Percentiles rank a stretch among this genome's conserved stretches.
Conservation (phyloP, 2,329 filamentous ascomycete species). For the Tothia fuscella region DNA sequence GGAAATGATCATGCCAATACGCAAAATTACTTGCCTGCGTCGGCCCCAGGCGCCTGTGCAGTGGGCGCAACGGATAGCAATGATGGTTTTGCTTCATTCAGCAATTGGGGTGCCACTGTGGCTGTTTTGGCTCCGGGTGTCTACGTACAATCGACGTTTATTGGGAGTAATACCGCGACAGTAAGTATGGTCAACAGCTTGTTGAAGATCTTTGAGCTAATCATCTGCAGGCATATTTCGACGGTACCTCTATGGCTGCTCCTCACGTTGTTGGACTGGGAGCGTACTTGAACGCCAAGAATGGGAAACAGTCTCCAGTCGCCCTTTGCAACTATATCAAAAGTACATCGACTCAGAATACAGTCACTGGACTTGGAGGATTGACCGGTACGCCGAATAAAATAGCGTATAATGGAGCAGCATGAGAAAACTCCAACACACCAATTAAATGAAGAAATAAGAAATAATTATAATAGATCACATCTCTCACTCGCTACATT, state of each 20-base stretch:
- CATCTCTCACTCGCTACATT: no score
- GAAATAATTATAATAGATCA: no score
- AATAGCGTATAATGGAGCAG: slow-evolving; percentile 8
- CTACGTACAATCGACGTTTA: slow-evolving; percentile 3
- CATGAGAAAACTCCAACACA: no score
- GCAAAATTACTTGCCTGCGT: slow-evolving; percentile 7
- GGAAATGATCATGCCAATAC: slow-evolving; percentile 8
- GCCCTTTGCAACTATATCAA: slow-evolving; percentile 6
- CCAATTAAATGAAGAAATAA: no score
- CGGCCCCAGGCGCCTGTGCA: slow-evolving; percentile 8
- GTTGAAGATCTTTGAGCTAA: neutral
- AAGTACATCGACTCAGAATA: slow-evolving; percentile 6
- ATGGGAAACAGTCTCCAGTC: slow-evolving; percentile 19
- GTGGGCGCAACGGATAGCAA: slow-evolving; percentile 9
- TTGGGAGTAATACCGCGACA: slow-evolving; percentile 6
- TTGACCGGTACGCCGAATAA: slow-evolving; percentile 3
- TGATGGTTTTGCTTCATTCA: slow-evolving; percentile 7
- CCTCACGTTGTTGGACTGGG: slow-evolving; percentile 60
- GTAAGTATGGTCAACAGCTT: neutral
- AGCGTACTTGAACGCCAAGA: slow-evolving; percentile 51
- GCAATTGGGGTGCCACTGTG: slow-evolving; percentile 10
- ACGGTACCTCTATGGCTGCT: slow-evolving; percentile 54
- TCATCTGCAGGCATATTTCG: slow-evolving; percentile 35
- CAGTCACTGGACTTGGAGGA: neutral
- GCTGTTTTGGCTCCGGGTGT: slow-evolving; percentile 11